Percentiles rank a stretch among this genome's conserved stretches.
These are phyloP conservation scores for Globisporangium spiculum DNA, from an alignment of 352 stramenopile species.

Conservation along the genomic window DNA sequence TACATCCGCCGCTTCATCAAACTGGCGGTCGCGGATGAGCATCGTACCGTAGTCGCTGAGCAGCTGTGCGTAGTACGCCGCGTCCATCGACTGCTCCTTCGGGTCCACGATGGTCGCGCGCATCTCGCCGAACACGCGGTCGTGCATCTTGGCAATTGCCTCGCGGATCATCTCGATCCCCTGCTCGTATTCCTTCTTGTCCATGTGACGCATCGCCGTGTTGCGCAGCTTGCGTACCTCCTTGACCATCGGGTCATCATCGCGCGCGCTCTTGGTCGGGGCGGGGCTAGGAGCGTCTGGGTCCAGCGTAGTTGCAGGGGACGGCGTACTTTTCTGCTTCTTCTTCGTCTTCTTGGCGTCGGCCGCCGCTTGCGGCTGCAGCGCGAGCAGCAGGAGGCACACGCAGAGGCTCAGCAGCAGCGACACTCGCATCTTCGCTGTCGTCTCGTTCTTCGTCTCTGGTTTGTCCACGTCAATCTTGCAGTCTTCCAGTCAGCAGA, in stretches of 20 bases:
- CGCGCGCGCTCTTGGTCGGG: conserved; percentile 13
- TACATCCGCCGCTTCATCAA: conserved; percentile 75
- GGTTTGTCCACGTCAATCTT: neutral
- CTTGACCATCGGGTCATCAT: conserved; percentile 55
- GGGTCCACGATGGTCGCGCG: conserved; percentile 50
- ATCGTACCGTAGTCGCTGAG: conserved; percentile 80
- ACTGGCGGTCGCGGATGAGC: conserved; percentile 66
- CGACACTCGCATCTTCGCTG: neutral
- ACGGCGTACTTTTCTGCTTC: neutral
- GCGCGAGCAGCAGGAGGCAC: conserved; percentile 28
- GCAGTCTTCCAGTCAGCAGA: neutral
- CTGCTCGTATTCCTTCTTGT: conserved; percentile 45
- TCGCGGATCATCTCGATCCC: conserved; percentile 63
- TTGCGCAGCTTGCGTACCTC: conserved; percentile 71
- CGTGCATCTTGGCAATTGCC: conserved; percentile 63
- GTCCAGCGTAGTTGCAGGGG: neutral
- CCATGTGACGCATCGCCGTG: conserved; percentile 71
- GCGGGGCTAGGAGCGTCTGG: conserved; percentile 1
- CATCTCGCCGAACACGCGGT: conserved; percentile 60
- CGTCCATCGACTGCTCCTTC: conserved; percentile 62
- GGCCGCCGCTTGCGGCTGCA: conserved; percentile 11
- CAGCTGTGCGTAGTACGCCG: conserved; percentile 70
- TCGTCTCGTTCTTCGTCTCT: neutral
- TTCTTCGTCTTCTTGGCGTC: conserved; percentile 16
- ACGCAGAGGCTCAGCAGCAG: conserved; percentile 16